Conservation (phyloP, 768 basidiomycete genomes). For the Cystobasidium tubakii region DNA sequence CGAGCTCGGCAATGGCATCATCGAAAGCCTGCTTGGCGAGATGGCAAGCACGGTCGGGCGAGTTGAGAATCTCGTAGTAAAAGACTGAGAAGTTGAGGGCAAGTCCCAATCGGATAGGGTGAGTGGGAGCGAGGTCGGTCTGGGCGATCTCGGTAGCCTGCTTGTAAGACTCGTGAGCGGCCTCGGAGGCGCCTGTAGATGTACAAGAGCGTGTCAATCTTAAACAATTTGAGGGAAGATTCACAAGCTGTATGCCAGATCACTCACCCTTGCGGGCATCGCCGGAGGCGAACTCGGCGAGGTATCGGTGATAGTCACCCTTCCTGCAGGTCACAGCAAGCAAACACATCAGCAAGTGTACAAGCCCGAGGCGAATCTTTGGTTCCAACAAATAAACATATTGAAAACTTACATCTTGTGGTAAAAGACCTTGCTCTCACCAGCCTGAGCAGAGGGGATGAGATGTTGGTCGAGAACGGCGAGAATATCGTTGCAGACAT, state of each 20-base stretch:
- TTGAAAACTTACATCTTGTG: conserved; percentile 80
- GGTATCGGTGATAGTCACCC: conserved; percentile 98
- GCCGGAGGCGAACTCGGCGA: conserved; percentile 95
- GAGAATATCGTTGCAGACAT: conserved; percentile 98
- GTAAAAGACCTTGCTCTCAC: conserved; percentile 98
- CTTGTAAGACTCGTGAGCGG: conserved; percentile 96
- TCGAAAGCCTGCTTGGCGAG: conserved; percentile 99
- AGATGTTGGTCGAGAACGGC: conserved; percentile 96
- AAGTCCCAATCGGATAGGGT: conserved; percentile 96
- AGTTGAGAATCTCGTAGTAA: conserved; percentile 99
- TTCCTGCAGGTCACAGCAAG: conserved; percentile 59
- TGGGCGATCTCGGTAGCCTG: conserved; percentile 94
- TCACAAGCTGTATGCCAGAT: not conserved
- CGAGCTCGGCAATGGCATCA: conserved; percentile 96
- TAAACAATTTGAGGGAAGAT: too few species aligned
- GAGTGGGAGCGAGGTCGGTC: conserved; percentile 83
- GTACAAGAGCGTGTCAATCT: not conserved
- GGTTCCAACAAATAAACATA: too few species aligned
- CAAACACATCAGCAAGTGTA: conserved; percentile 32
- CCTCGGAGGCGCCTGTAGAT: conserved; percentile 72
- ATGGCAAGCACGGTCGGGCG: conserved; percentile 95
- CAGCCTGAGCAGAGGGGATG: conserved; percentile 89
- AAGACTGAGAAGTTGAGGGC: conserved; percentile 99
- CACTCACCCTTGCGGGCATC: conserved; percentile 83
- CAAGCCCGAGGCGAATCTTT: too few species aligned